Conservation (phyloP, 495 filamentous ascomycete genomes). For the Penicillium simplicissimum region DNA sequence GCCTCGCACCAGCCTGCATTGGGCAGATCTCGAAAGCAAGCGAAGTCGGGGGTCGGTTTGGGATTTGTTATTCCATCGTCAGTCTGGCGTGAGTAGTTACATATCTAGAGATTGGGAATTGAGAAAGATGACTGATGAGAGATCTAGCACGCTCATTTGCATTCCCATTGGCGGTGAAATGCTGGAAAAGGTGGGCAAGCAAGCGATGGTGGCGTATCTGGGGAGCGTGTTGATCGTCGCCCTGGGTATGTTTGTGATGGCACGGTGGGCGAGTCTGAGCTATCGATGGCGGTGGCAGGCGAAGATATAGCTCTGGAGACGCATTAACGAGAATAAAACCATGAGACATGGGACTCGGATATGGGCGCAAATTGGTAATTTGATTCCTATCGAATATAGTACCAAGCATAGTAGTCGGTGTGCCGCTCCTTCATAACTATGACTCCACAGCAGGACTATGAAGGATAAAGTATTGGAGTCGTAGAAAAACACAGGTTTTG, state of each 20-base stretch:
- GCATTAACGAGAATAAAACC: background rate
- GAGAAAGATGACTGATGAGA: background rate
- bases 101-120: background rate
- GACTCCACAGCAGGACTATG: background rate
- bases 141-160: constrained; percentile 37
- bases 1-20: constrained; percentile 62
- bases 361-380: constrained; percentile 5
- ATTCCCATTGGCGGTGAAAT: constrained; percentile 46
- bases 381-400: constrained; percentile 10
- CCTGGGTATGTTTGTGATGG: constrained; percentile 41
- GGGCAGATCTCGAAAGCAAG: constrained; percentile 62
- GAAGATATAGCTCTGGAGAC: constrained; percentile 28
- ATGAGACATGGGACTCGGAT: background rate
- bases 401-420: background rate
- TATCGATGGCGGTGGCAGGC: constrained; percentile 49
- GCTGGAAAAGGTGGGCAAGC: constrained; percentile 40
- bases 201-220: constrained; percentile 39
- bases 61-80: constrained; percentile 65
- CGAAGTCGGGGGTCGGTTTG: constrained; percentile 66
- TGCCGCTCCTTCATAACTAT: background rate
- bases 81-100: constrained; percentile 51
- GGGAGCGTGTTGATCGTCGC: constrained; percentile 41
- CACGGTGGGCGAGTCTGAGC: constrained; percentile 50
- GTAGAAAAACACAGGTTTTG: background rate
- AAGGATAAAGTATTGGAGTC: background rate